Base-by-base conservation (phyloP, 495 filamentous ascomycete genomes). In the Aspergillus conjunctus region DNA sequence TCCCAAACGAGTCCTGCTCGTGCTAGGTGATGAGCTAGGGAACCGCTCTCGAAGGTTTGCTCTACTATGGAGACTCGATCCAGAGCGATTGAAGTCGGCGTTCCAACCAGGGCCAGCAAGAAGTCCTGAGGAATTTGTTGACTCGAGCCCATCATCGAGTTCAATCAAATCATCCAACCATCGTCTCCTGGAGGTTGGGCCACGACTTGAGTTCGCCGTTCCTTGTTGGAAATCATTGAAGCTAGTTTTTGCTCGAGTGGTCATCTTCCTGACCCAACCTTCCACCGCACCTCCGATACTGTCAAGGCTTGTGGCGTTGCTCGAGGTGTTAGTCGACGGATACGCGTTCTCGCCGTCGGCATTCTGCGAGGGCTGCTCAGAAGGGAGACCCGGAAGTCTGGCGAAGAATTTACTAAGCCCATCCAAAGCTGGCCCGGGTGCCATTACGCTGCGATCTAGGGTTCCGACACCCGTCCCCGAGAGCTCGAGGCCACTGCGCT, bases 381-480 rank as follows among this genome's bases (percentile, higher is more conserved):
- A 83, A 21, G 87, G 83, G 8, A 95, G 75, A 14, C 83, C 84
- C 0, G 92, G 90, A 20, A 96, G 72, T 58, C 87, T 84, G 3
- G 85, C 86, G 55, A 93, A 86, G 72, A 91, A 87, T 37, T 87
- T 84, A 71, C 91, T 96, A 60, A 97, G 76, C 5, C 84, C 85
- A 70, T 97, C 92, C 49, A 86, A 79, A 20, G 88, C 91, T 14
- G 92, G 91, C 0, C 92, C 92, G 0, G 92, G 92, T 3, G 79
- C 82, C 34, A 83, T 83, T 4, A 89, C 86, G 59, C 82, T 83
- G 60, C 76, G 81, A 50, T 84, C 84, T 51, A 97, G 82, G 0
- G 89, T 92, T 31, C 92, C 92, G 7, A 97, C 92, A 12, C 92
- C 92, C 4, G 92, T 91, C 4, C 89, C 90, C 26, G 87, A 81